Evolutionary conservation across 2,329 filamentous ascomycete species (phyloP).

Genomic region (Fonsecaea multimorphosa): DNA sequence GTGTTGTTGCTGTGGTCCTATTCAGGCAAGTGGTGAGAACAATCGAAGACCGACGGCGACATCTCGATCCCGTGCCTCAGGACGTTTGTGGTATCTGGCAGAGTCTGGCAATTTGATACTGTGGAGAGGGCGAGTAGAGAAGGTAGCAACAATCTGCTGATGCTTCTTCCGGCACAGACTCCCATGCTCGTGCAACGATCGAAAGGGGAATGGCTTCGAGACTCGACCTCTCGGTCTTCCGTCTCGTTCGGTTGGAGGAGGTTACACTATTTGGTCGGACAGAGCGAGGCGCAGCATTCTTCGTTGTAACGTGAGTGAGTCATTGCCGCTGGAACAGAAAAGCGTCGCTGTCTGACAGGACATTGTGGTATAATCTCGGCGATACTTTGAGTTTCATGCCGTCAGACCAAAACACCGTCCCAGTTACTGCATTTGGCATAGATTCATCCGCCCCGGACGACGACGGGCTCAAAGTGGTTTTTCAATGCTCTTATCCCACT

Average conservation of each 20-base stretch:
- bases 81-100: slow-evolving; percentile 24
- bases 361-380: too few relatives aligned
- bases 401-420: slow-evolving; percentile 2
- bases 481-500: slow-evolving; percentile 7
- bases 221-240: neutral
- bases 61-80: neutral
- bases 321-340: neutral
- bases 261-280: slow-evolving; percentile 1
- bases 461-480: slow-evolving; percentile 8
- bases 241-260: neutral
- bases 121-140: neutral
- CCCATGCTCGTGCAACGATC: neutral
- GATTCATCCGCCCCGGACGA: slow-evolving; percentile 24
- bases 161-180: neutral
- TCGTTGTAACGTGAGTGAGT: neutral
- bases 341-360: neutral
- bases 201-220: neutral
- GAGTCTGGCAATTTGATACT: neutral
- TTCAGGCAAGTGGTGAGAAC: slow-evolving; percentile 15
- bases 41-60: neutral
- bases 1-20: neutral
- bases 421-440: slow-evolving; percentile 27
- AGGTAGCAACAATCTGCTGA: neutral
- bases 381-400: neutral
- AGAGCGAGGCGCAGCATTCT: neutral